Evolutionary conservation across 495 filamentous ascomycete genomes (phyloP).

Genomic region (Neurospora tetraspora): DNA sequence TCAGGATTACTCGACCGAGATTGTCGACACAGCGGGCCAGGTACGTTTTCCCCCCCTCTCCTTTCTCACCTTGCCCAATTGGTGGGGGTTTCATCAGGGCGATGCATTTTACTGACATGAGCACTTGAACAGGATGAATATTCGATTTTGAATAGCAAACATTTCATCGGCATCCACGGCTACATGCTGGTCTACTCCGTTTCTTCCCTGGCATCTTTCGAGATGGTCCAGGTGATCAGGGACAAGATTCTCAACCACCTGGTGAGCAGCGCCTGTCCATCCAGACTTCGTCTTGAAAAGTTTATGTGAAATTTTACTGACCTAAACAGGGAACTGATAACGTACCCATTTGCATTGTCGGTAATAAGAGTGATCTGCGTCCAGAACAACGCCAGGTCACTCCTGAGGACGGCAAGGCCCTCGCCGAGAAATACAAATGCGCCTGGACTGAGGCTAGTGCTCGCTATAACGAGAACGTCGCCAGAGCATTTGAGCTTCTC

Average conservation of each 20-base stretch:
- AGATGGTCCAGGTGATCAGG: slow-evolving; percentile 89
- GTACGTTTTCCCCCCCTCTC: slow-evolving; percentile 36
- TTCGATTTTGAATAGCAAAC: slow-evolving; percentile 93
- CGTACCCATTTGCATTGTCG: slow-evolving; percentile 88
- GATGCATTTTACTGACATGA: not conserved
- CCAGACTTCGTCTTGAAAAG: not conserved
- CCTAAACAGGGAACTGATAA: slow-evolving; percentile 68
- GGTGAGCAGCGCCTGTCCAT: slow-evolving; percentile 40
- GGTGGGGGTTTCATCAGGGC: not conserved
- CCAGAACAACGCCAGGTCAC: slow-evolving; percentile 88
- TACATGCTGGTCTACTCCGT: slow-evolving; percentile 98
- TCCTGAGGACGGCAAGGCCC: slow-evolving; percentile 66
- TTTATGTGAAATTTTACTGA: not conserved
- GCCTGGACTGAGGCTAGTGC: slow-evolving; percentile 93
- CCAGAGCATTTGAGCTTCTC: slow-evolving; percentile 86
- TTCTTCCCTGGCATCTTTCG: slow-evolving; percentile 84
- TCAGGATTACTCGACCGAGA: slow-evolving; percentile 92
- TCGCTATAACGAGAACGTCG: slow-evolving; percentile 86
- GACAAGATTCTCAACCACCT: slow-evolving; percentile 97
- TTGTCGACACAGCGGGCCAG: slow-evolving; percentile 97
- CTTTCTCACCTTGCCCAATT: not conserved
- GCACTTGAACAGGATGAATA: slow-evolving; percentile 72
- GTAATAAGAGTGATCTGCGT: slow-evolving; percentile 93
- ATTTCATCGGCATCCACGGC: slow-evolving; percentile 98
- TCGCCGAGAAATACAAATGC: slow-evolving; percentile 81